A percentile compares a stretch with the other conserved stretches of the same genome.
Conservation (phyloP, 495 filamentous ascomycete genomes). For the Oleoguttula mirabilis region DNA sequence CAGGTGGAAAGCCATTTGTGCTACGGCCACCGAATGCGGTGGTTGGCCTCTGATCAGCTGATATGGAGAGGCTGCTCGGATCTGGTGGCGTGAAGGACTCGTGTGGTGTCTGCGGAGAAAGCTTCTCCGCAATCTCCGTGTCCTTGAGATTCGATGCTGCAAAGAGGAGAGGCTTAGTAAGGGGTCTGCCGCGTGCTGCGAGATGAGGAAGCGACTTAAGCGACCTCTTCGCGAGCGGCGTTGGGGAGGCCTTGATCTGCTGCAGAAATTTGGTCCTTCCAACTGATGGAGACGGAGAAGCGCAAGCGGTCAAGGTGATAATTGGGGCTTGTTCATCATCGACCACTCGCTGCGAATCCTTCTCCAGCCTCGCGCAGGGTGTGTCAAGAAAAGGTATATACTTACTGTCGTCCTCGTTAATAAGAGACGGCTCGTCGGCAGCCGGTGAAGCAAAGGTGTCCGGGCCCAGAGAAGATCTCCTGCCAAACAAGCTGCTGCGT, state of each 20-base stretch:
- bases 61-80: constrained; percentile 69
- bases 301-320: constrained; percentile 13
- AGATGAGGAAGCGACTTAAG: constrained; percentile 19
- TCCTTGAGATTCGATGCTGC: constrained; percentile 1
- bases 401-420: constrained; percentile 13
- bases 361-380: constrained; percentile 3
- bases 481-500: constrained; percentile 32
- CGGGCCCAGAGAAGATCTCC: constrained; percentile 32
- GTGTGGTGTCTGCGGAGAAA: constrained; percentile 67
- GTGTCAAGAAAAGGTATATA: constrained; percentile 8
- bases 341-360: not conserved
- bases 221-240: constrained; percentile 30
- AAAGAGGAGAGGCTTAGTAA: constrained; percentile 6
- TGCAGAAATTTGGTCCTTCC: constrained; percentile 7
- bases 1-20: constrained; percentile 46
- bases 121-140: constrained; percentile 25
- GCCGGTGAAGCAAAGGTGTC: constrained; percentile 30
- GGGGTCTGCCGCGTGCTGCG: not conserved
- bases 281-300: constrained; percentile 6
- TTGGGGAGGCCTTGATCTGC: constrained; percentile 3
- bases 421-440: not conserved
- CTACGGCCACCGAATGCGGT: constrained; percentile 28
- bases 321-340: constrained; percentile 10
- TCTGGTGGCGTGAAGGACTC: constrained; percentile 67
- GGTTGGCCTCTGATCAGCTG: constrained; percentile 38